Base-by-base conservation (phyloP, 164 flowering plant species). In the Macadamia integrifolia region DNA sequence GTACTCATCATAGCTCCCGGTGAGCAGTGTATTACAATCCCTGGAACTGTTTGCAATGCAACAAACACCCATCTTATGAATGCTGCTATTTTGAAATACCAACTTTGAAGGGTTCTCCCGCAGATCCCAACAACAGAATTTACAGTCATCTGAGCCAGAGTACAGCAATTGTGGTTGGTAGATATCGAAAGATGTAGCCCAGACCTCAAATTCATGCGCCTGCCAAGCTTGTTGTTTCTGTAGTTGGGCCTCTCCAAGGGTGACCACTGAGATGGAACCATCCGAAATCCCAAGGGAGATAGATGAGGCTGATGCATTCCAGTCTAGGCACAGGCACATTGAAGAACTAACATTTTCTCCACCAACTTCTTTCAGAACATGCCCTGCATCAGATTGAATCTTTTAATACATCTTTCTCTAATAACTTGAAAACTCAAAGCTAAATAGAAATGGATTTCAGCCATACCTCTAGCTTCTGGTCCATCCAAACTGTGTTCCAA, bases 91-190 rank as follows among this genome's bases (percentile, higher is more conserved):
- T 66, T 85, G 92, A 73, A 90, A 92, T 32, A 70, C 92, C 68
- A 73, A 58, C 1, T 73, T 79, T 29, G 85, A 72, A 60, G 91
- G 80, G 65, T 72, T 66, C 9, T 82, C 87, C 23, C 98, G 80
- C 72, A 89, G 61, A 83, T 95, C 98, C 98, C 98, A 95, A 73
- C 99, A 78, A 62, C 80, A 70, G 73, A 95, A 87, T 70, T 72
- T 87, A 72, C 99, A 92, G 80, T 95, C 98, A 71, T 95, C 98
- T 3, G 99, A 82, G 14, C 99, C 96, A 4, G 97, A 83, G 80
- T 89, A 92, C 28, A 92, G 75, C 67, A 95, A 69, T 3, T 85
- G 76, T 8, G 97, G 97, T 62, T 85, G 93, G 70, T 92, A 91
- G 70, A 76, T 65, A 63, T 92, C 98, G 65, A 92, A 90, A 17